phyloP scores from a whole-genome alignment of 306 rosid species.

The Arachis hypogaea region DNA sequence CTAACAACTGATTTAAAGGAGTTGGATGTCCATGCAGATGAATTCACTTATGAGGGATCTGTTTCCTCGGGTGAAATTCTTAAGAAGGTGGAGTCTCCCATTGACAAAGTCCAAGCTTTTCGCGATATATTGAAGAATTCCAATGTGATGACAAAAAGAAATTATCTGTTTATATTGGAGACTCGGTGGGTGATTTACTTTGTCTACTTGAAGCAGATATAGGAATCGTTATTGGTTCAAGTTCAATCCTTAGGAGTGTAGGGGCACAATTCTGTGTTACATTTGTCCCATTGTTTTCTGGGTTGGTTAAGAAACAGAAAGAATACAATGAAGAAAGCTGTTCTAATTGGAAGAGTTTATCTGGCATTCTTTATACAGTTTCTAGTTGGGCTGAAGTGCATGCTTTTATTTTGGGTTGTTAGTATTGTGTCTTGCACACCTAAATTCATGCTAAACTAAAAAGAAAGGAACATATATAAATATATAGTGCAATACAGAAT shows the following conservation, averaged over 20 bases:
- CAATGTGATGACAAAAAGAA: slow-evolving; percentile 54
- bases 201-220: slow-evolving; percentile 96
- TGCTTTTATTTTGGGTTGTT: slow-evolving; percentile 92
- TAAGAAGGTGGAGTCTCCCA: slow-evolving; percentile 86
- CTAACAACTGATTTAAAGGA: slow-evolving; percentile 71
- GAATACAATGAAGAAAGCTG: slow-evolving; percentile 54
- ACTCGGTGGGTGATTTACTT: slow-evolving; percentile 92
- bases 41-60: slow-evolving; percentile 70
- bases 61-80: slow-evolving; percentile 84
- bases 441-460: slow-evolving; percentile 52
- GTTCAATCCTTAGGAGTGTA: slow-evolving; percentile 82
- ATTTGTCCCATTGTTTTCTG: slow-evolving; percentile 78
- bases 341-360: slow-evolving; percentile 72
- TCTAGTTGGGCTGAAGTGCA: slow-evolving; percentile 96
- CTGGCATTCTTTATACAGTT: slow-evolving; percentile 88
- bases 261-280: slow-evolving; percentile 77
- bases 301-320: slow-evolving; percentile 80
- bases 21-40: slow-evolving; percentile 81
- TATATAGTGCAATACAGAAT: slow-evolving; percentile 55
- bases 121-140: slow-evolving; percentile 48
- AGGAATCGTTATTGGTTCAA: slow-evolving; percentile 90
- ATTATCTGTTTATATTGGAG: slow-evolving; percentile 80
- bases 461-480: slow-evolving; percentile 42
- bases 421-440: slow-evolving; percentile 54
- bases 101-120: slow-evolving; percentile 82